Evolutionary conservation across 495 filamentous ascomycete species (phyloP).

Genomic region (Astrothelium macrocarpum): DNA sequence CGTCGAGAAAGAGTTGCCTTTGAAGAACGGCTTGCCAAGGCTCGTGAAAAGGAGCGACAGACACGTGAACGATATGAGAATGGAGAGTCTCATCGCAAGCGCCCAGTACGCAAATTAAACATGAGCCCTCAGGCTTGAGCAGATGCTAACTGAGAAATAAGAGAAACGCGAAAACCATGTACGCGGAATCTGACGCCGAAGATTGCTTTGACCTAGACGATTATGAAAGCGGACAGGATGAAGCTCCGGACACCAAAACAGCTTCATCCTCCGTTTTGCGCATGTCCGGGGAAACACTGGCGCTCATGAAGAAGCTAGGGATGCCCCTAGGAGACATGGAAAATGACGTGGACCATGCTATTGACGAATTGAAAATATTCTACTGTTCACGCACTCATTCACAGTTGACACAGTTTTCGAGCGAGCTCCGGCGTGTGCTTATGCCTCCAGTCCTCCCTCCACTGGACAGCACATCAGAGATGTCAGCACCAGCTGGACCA

Average conservation of each 20-base stretch:
- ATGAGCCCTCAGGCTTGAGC: neutral
- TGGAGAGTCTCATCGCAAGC: constrained; percentile 41
- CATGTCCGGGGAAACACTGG: constrained; percentile 53
- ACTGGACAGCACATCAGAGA: constrained; percentile 22
- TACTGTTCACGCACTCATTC: constrained; percentile 95
- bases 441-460: constrained; percentile 53
- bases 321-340: constrained; percentile 36
- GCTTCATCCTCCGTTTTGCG: constrained; percentile 26
- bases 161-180: constrained; percentile 31
- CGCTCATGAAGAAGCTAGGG: constrained; percentile 51
- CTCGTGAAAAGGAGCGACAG: constrained; percentile 58
- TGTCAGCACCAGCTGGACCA: constrained; percentile 15
- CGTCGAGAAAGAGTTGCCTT: constrained; percentile 57
- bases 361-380: constrained; percentile 53
- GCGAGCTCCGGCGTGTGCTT: constrained; percentile 72
- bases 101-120: constrained; percentile 36
- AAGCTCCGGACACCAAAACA: constrained; percentile 17
- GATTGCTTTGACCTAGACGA: constrained; percentile 68
- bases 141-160: constrained; percentile 6
- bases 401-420: constrained; percentile 87
- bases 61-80: constrained; percentile 42
- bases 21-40: constrained; percentile 56
- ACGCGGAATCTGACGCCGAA: constrained; percentile 47
- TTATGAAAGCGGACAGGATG: constrained; percentile 62
- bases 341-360: constrained; percentile 45